A percentile compares a stretch with the other conserved stretches of the same genome.
These are phyloP conservation scores for Colletotrichum sp. DNA, from an alignment of 2,329 filamentous ascomycete species.

Conservation along the genomic window DNA sequence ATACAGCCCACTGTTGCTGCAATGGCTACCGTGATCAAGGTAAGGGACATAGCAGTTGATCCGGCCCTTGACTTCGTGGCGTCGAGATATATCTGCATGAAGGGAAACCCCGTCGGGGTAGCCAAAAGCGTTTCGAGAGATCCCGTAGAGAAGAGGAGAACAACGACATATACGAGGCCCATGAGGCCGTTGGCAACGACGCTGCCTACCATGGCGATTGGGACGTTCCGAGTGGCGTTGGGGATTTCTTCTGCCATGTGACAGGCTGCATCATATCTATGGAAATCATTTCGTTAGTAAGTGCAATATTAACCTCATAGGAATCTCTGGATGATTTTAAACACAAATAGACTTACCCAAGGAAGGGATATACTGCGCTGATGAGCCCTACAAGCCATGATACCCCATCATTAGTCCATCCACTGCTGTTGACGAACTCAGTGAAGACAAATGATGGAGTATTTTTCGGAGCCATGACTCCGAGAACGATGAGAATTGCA, in stretches of 20 bases:
- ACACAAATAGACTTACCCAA: constrained; percentile 28
- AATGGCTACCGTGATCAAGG: constrained; percentile 28
- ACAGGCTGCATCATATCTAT: constrained; percentile 36
- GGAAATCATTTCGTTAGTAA: fast-evolving
- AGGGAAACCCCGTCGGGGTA: constrained; percentile 46
- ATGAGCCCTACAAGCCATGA: constrained; percentile 37
- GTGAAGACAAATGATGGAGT: constrained; percentile 32
- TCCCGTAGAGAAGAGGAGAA: constrained; percentile 48
- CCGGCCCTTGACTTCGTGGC: constrained; percentile 28
- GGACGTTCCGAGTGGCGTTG: constrained; percentile 33
- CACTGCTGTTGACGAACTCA: constrained; percentile 33
- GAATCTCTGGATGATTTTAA: fast-evolving
- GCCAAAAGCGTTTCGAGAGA: constrained; percentile 39
- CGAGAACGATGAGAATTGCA: constrained; percentile 30
- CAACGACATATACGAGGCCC: constrained; percentile 44
- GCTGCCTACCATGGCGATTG: constrained; percentile 36
- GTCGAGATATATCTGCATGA: constrained; percentile 44
- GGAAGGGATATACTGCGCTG: constrained; percentile 35
- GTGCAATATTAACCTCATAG: background rate
- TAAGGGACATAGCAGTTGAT: constrained; percentile 31
- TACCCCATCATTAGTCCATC: constrained; percentile 33
- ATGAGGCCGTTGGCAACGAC: constrained; percentile 48
- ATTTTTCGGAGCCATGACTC: constrained; percentile 34
- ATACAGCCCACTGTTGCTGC: constrained; percentile 35
- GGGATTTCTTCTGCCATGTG: constrained; percentile 39